Conservation (phyloP, 129 eudicot species). For the Solidago caesia region DNA sequence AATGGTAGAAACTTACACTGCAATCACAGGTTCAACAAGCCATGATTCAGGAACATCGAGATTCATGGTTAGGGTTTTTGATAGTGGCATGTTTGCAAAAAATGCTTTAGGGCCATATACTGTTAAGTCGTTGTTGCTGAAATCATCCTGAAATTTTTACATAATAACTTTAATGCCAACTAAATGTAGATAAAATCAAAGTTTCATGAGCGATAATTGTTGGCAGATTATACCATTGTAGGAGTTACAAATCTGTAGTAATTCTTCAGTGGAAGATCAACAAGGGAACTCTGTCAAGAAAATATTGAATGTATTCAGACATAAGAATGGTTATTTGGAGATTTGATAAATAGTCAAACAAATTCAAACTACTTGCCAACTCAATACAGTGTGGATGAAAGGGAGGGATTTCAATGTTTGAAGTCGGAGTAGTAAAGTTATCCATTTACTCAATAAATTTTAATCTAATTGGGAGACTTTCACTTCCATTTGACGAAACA, state of each 20-base stretch:
- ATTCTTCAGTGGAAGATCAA: slow-evolving; percentile 92
- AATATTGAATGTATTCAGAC: slow-evolving; percentile 3
- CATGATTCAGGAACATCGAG: slow-evolving; percentile 99
- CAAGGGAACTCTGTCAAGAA: slow-evolving; percentile 87
- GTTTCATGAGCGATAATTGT: background rate
- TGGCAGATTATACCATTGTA: slow-evolving; percentile 49
- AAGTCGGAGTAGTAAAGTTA: background rate
- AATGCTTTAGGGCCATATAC: slow-evolving; percentile 96
- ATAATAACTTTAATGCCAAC: slow-evolving; percentile 16
- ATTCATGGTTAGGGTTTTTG: slow-evolving; percentile 97
- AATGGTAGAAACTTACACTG: slow-evolving; percentile 57
- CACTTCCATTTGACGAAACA: too few species aligned
- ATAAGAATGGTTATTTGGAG: slow-evolving; percentile 3
- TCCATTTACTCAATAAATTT: too few species aligned
- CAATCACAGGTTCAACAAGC: slow-evolving; percentile 95
- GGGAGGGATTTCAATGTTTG: background rate
- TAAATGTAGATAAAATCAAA: slow-evolving; percentile 5
- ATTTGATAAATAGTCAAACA: background rate
- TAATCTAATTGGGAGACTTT: too few species aligned
- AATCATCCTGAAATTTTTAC: slow-evolving; percentile 72
- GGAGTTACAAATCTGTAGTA: slow-evolving; percentile 96
- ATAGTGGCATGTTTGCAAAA: slow-evolving; percentile 96
- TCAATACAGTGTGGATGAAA: background rate
- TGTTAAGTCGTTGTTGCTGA: slow-evolving; percentile 67
- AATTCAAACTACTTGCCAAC: background rate